Percentiles rank a stretch among this genome's conserved stretches.
Conservation (phyloP, 768 basidiomycete species). For the Tulasnella sp. region DNA sequence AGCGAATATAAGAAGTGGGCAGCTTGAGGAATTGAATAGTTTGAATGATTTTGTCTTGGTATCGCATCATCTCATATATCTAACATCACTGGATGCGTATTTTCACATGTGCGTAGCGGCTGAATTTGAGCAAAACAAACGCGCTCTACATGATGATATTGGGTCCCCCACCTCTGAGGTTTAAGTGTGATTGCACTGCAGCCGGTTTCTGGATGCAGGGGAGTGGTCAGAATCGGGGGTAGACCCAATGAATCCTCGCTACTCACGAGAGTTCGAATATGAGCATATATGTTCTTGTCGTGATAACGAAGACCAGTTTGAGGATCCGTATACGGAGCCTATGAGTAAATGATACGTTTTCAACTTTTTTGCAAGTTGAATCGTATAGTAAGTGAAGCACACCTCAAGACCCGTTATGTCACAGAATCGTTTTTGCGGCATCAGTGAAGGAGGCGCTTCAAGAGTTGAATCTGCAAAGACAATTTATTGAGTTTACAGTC, state of each 20-base stretch:
- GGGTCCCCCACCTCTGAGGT: slow-evolving; percentile 6
- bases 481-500: neutral
- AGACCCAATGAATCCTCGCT: neutral
- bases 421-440: slow-evolving; percentile 65
- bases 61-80: too few relatives aligned
- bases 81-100: too few relatives aligned
- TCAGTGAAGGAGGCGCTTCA: slow-evolving; percentile 70
- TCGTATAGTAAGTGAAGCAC: slow-evolving; percentile 8
- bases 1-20: slow-evolving; percentile 75
- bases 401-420: slow-evolving; percentile 82
- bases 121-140: too few relatives aligned
- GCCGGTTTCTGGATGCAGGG: slow-evolving; percentile 3
- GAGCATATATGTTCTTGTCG: slow-evolving; percentile 75
- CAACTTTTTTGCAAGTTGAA: neutral
- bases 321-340: slow-evolving; percentile 80
- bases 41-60: too few relatives aligned
- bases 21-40: slow-evolving; percentile 11
- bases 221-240: neutral
- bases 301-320: slow-evolving; percentile 68
- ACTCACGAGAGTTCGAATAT: slow-evolving; percentile 59
- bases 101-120: too few relatives aligned
- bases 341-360: neutral
- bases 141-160: neutral
- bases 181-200: slow-evolving; percentile 7
- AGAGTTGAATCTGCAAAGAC: slow-evolving; percentile 50